Conservation (phyloP, 129 eudicot genomes). For the Deinandra increscens region DNA sequence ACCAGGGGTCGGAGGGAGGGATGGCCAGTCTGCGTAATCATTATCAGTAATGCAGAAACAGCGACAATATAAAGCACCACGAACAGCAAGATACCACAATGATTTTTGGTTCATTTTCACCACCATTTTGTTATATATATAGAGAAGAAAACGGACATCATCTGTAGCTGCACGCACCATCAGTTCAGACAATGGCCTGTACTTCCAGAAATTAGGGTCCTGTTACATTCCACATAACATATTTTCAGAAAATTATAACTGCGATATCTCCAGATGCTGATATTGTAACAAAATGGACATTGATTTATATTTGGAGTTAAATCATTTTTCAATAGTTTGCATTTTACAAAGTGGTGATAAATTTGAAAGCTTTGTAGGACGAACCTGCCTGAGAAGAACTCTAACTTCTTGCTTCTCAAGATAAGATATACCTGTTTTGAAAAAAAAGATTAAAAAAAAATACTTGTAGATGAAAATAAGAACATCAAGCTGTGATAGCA, state of each 20-base stretch:
- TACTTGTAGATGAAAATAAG: neutral
- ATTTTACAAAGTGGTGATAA: neutral
- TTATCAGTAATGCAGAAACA: constrained; percentile 80
- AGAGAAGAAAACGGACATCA: constrained; percentile 94
- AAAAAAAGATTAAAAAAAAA: neutral
- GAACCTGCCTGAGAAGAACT: constrained; percentile 75
- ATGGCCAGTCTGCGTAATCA: constrained; percentile 75
- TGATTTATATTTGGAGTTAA: neutral
- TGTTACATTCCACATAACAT: constrained; percentile 36
- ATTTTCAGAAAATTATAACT: constrained; percentile 12
- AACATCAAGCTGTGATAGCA: neutral
- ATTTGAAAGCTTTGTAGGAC: constrained; percentile 30
- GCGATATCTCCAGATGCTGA: neutral
- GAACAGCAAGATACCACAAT: constrained; percentile 85
- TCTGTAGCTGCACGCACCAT: constrained; percentile 97
- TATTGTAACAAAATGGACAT: neutral
- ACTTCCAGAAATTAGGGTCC: constrained; percentile 94
- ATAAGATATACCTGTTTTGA: constrained; percentile 67
- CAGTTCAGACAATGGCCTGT: constrained; percentile 82
- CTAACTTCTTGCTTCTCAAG: constrained; percentile 88
- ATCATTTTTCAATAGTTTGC: neutral
- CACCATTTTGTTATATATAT: constrained; percentile 74
- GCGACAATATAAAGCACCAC: constrained; percentile 82
- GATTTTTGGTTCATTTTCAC: constrained; percentile 71
- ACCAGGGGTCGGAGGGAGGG: constrained; percentile 87